Evolutionary conservation across 371 early-diverging fungal species (phyloP).

Genomic region (Mucor sp.): DNA sequence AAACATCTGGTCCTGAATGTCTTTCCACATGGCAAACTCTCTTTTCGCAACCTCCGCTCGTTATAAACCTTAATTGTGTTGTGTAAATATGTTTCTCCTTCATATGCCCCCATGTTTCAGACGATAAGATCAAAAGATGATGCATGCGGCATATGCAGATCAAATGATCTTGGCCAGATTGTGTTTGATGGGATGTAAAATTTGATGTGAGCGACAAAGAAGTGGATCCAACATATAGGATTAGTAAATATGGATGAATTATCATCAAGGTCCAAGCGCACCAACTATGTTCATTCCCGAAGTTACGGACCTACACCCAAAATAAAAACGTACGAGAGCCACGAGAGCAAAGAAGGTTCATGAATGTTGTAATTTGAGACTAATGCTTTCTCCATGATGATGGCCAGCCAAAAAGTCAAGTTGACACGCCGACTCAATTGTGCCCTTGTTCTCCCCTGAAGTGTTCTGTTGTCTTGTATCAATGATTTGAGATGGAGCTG

Average conservation of each 20-base stretch:
- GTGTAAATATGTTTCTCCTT: neutral
- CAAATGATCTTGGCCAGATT: neutral
- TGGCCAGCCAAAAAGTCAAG: neutral
- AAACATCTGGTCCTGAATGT: neutral
- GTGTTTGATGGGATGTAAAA: neutral
- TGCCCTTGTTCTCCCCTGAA: neutral
- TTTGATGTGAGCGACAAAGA: neutral
- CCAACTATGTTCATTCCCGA: neutral
- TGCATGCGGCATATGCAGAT: neutral
- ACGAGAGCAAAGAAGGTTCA: conserved; percentile 1
- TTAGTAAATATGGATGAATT: conserved; percentile 1
- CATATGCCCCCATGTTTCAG: neutral
- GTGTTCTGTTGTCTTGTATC: neutral
- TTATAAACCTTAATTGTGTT: neutral
- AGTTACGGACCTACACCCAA: neutral
- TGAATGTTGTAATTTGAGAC: neutral
- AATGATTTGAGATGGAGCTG: neutral
- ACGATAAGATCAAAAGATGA: neutral
- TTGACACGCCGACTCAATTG: neutral
- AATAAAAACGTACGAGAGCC: conserved; percentile 2
- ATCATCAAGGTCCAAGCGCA: neutral
- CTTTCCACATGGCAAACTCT: conserved; percentile 4
- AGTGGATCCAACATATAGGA: neutral
- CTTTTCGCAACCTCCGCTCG: neutral
- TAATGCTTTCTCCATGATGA: neutral